These are phyloP conservation scores for Edaphochlamys debaryana DNA, from an alignment of 139 green algal genomes.

Conservation along the genomic window DNA sequence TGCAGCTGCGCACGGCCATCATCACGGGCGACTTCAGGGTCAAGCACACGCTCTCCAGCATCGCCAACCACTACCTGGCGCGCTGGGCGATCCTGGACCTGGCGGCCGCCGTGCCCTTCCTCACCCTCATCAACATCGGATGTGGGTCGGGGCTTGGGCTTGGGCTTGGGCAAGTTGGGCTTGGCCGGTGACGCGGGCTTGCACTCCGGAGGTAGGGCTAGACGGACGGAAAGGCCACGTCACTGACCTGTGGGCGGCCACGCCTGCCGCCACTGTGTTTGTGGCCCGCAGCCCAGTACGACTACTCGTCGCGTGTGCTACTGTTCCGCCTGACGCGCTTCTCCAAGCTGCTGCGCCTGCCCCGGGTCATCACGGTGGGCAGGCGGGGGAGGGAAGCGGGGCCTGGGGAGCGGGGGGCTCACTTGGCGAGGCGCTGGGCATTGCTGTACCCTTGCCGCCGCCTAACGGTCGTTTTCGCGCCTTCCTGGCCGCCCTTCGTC, in stretches of 20 bases:
- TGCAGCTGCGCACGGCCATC: conserved; percentile 22
- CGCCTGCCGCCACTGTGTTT: no score
- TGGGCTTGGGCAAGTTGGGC: no score
- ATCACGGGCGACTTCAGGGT: not conserved
- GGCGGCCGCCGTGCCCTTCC: conserved; percentile 3
- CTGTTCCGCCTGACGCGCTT: conserved; percentile 32
- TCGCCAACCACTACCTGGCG: conserved; percentile 1
- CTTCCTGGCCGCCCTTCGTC: no score
- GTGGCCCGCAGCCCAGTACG: not conserved
- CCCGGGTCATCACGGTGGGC: conserved; percentile 54
- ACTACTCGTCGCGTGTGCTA: not conserved
- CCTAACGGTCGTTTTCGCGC: no score
- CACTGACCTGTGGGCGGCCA: no score
- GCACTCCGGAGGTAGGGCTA: no score
- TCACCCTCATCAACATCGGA: conserved; percentile 40
- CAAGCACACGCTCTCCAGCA: not conserved
- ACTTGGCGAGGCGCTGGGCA: no score
- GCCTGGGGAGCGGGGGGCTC: no score
- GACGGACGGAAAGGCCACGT: no score
- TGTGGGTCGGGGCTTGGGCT: no score
- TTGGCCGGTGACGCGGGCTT: no score
- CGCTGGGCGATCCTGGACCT: not conserved
- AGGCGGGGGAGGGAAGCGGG: not conserved
- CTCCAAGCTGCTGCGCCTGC: conserved; percentile 54
- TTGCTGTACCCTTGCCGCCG: no score